phyloP scores from a whole-genome alignment of 805 yeast species.

The Sugiyamaella chiloensis region DNA sequence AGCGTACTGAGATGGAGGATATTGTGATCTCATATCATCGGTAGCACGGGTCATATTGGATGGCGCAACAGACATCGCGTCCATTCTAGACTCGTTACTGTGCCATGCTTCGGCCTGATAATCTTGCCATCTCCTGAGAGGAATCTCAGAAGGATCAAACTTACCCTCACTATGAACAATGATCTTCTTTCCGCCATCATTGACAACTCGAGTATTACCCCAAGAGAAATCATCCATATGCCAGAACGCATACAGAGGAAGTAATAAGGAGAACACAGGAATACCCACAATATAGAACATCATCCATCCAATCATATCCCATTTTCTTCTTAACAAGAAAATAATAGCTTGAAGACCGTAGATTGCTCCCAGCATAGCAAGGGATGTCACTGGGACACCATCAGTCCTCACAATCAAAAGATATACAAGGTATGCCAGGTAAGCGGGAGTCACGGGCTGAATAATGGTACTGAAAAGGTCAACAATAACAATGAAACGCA shows the following conservation, averaged over 20 bases:
- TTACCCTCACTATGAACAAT: constrained; percentile 47
- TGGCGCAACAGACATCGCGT: constrained; percentile 16
- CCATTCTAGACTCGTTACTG: constrained; percentile 11
- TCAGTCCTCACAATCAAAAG: constrained; percentile 44
- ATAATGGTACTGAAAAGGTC: constrained; percentile 59
- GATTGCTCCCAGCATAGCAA: constrained; percentile 50
- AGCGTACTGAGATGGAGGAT: constrained; percentile 1
- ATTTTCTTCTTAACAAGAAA: constrained; percentile 44
- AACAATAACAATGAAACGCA: constrained; percentile 56
- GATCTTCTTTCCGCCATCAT: constrained; percentile 47
- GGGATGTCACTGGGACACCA: constrained; percentile 55
- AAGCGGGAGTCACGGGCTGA: constrained; percentile 57
- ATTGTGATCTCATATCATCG: constrained; percentile 3
- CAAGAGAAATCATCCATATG: constrained; percentile 65
- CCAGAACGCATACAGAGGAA: constrained; percentile 60
- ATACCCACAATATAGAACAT: constrained; percentile 54
- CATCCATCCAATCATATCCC: constrained; percentile 54
- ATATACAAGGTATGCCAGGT: constrained; percentile 48
- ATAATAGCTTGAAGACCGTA: constrained; percentile 57
- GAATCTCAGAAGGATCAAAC: constrained; percentile 53
- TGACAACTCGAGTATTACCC: constrained; percentile 61
- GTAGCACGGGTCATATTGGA: constrained; percentile 6
- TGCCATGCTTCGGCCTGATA: constrained; percentile 49
- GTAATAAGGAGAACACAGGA: constrained; percentile 56
- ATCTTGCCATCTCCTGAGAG: constrained; percentile 57